phyloP scores from a whole-genome alignment of 2,329 filamentous ascomycete genomes.

The Hypoxylon sp. region DNA sequence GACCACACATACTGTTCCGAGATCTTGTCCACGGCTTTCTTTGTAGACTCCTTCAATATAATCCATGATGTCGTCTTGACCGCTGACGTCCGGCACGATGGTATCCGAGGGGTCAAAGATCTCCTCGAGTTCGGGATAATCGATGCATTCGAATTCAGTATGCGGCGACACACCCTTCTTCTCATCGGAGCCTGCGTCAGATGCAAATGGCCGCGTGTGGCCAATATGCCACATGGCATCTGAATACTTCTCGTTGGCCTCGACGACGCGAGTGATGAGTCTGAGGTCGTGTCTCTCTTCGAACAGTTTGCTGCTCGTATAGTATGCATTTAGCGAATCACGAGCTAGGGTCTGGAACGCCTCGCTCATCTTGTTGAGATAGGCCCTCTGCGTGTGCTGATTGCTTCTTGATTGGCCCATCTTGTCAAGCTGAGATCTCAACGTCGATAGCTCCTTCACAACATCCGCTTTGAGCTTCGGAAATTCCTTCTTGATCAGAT shows the following conservation, averaged over 20 bases:
- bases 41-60: slow-evolving; percentile 60
- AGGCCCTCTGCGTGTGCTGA: slow-evolving; percentile 46
- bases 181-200: neutral
- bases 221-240: slow-evolving; percentile 45
- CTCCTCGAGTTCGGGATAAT: slow-evolving; percentile 45
- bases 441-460: slow-evolving; percentile 28
- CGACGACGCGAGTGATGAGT: slow-evolving; percentile 49
- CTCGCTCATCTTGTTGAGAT: slow-evolving; percentile 49
- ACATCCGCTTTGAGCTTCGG: slow-evolving; percentile 48
- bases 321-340: slow-evolving; percentile 47
- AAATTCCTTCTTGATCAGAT: slow-evolving; percentile 56
- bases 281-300: slow-evolving; percentile 43
- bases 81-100: slow-evolving; percentile 37
- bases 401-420: slow-evolving; percentile 47
- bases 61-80: slow-evolving; percentile 54
- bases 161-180: neutral
- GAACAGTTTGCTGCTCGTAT: slow-evolving; percentile 41
- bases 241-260: slow-evolving; percentile 44
- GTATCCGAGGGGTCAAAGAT: slow-evolving; percentile 46
- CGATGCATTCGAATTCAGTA: neutral
- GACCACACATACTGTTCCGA: slow-evolving; percentile 55
- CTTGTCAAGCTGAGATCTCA: slow-evolving; percentile 25
- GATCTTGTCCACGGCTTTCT: slow-evolving; percentile 57
- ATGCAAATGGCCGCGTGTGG: slow-evolving; percentile 47
- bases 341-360: slow-evolving; percentile 46